Conservation (phyloP, 1,139 yeast genomes). For the Taphrina betulina region DNA sequence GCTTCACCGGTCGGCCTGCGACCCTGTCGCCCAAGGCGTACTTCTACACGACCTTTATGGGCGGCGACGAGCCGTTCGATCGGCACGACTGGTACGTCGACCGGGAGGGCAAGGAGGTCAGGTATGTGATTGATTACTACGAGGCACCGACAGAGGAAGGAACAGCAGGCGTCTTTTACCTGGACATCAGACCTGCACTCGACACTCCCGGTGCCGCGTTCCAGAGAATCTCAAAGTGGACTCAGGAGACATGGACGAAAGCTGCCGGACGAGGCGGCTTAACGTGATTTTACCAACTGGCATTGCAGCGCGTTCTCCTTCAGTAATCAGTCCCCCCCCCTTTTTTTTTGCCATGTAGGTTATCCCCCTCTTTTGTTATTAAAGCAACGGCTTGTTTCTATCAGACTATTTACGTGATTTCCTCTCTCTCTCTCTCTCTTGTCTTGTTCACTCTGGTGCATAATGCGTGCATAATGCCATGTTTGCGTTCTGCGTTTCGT, state of each 20-base stretch:
- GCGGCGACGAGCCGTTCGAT: slow-evolving; percentile 82
- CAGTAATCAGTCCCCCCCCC: no score
- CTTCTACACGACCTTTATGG: slow-evolving; percentile 63
- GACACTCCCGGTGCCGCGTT: slow-evolving; percentile 48
- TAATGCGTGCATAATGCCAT: no score
- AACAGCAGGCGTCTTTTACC: slow-evolving; percentile 82
- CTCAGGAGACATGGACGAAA: slow-evolving; percentile 29
- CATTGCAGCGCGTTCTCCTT: no score
- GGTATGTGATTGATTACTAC: slow-evolving; percentile 94
- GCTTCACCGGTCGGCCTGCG: slow-evolving; percentile 89
- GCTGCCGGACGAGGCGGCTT: slow-evolving; percentile 21
- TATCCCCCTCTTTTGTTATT: no score
- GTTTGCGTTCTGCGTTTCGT: no score
- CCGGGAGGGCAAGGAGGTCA: slow-evolving; percentile 57
- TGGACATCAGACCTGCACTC: slow-evolving; percentile 94
- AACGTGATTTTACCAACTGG: no score
- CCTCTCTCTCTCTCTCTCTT: no score
- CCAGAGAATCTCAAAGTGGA: slow-evolving; percentile 27
- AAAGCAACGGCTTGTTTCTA: no score
- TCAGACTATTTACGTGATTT: no score
- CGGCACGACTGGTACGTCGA: slow-evolving; percentile 98
- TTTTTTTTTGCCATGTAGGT: no score
- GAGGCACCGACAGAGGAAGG: slow-evolving; percentile 87
- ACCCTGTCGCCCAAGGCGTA: slow-evolving; percentile 87
- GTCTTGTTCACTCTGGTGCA: no score